phyloP scores from a whole-genome alignment of 1,139 yeast species.

The Candida labiduridarum region DNA sequence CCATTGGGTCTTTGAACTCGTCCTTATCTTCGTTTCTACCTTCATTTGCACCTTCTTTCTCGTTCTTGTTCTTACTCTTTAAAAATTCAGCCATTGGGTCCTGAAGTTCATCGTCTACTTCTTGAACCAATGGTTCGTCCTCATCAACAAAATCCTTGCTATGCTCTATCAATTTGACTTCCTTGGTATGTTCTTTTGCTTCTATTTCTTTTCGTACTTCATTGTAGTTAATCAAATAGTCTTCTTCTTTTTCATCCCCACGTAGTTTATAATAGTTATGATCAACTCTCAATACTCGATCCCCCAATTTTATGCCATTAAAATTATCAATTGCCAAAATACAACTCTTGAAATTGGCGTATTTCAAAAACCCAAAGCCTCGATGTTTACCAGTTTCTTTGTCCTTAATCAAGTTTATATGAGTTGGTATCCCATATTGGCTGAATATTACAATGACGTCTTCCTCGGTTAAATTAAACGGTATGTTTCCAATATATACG shows the following conservation, averaged over 20 bases:
- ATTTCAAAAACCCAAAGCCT: constrained; percentile 83
- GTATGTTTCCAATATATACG: constrained; percentile 69
- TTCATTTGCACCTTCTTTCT: not conserved
- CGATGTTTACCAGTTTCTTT: constrained; percentile 65
- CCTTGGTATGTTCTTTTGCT: constrained; percentile 6
- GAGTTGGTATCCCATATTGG: constrained; percentile 88
- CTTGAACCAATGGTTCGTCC: constrained; percentile 6
- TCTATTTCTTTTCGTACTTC: constrained; percentile 20
- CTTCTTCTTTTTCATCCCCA: constrained; percentile 53
- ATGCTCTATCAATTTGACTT: constrained; percentile 7
- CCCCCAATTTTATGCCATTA: constrained; percentile 69
- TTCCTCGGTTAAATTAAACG: constrained; percentile 64
- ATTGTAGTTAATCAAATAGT: constrained; percentile 37
- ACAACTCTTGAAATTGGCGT: constrained; percentile 79
- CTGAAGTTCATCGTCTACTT: constrained; percentile 17
- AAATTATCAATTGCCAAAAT: constrained; percentile 87
- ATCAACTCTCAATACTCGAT: constrained; percentile 65
- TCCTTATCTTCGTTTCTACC: constrained; percentile 12
- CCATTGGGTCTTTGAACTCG: constrained; percentile 25
- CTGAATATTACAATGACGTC: constrained; percentile 81
- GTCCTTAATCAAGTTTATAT: constrained; percentile 72
- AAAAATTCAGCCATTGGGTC: constrained; percentile 22
- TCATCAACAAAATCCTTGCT: constrained; percentile 4
- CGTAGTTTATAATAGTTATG: constrained; percentile 69
- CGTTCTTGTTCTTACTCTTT: constrained; percentile 12